Base-by-base conservation (phyloP, 2,329 filamentous ascomycete species). In the Seiridium cupressi region DNA sequence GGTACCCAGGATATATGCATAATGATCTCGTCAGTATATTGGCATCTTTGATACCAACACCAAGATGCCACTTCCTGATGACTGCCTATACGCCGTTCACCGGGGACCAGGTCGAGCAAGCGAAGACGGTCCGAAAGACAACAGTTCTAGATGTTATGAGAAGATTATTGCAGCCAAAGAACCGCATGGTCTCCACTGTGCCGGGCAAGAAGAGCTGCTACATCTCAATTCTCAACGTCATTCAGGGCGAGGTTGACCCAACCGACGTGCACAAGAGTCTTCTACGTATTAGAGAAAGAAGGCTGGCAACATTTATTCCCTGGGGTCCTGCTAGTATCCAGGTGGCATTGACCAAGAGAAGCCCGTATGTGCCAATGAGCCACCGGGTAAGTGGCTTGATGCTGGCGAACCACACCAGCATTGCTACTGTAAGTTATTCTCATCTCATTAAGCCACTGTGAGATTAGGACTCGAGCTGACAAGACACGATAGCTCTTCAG, bases 1-100 rank as follows among this genome's bases (percentile, higher is more conserved):
- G 95, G 72, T 99, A 99, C 74, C 95, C 95, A 1, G 95, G 95
- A 44, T 99, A 99, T 78, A 99, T 99, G 95, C 95, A 99, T 81
- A 99, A 99, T 76, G 95, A 99, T 73, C 89, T 99, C 13, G 93
- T 97, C 71, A 95, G 94, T 76, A 98, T 99, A 69, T 85, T 99
- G 60, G 95, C 96, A 32, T 96, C 93, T 26, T 84, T 99, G 47
- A 98, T 99, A 63, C 95, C 95, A 1, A 99, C 94, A 0, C 96
- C 95, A 8, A 89, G 95, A 68, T 97, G 93, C 73, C 96, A 99
- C 79, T 99, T 99, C 84, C 83, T 99, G 61, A 96, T 97, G 88
- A 99, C 95, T 4, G 92, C 94, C 48, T 99, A 99, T 79, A 99
- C 95, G 0, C 95, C 95, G 5, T 99, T 99, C 72, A 98, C 95